These are phyloP conservation scores for Trichophyton schoenleinii DNA, from an alignment of 2,329 filamentous ascomycete genomes.

Conservation along the genomic window DNA sequence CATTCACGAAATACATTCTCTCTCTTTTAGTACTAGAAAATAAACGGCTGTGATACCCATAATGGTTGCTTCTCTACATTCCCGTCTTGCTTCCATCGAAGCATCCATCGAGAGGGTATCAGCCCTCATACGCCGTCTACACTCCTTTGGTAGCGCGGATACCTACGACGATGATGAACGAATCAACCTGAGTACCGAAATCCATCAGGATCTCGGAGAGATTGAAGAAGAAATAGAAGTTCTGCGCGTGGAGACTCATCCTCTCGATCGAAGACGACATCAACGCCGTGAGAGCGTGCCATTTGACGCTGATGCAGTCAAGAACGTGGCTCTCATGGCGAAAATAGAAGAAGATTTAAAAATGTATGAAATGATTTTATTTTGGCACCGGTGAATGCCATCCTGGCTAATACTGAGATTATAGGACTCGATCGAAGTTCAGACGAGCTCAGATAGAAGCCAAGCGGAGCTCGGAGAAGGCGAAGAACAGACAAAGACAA, in stretches of 20 bases:
- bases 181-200: conserved; percentile 65
- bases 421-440: conserved; percentile 53
- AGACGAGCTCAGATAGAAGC: conserved; percentile 70
- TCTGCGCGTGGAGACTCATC: conserved; percentile 61
- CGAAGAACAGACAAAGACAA: conserved; percentile 64
- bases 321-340: conserved; percentile 53
- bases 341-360: conserved; percentile 59
- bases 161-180: conserved; percentile 53
- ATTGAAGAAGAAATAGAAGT: conserved; percentile 76
- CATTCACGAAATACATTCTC: too few relatives aligned
- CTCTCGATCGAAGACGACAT: conserved; percentile 38
- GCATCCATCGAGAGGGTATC: conserved; percentile 42
- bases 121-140: conserved; percentile 44
- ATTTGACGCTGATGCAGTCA: conserved; percentile 50
- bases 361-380: conserved; percentile 38
- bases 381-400: conserved; percentile 11
- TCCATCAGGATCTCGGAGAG: conserved; percentile 62
- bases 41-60: neutral
- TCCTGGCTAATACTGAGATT: conserved; percentile 20
- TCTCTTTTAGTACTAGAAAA: neutral
- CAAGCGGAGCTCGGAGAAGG: conserved; percentile 59
- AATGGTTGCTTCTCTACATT: conserved; percentile 28
- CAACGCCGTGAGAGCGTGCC: conserved; percentile 38
- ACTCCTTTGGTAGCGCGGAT: conserved; percentile 49
- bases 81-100: conserved; percentile 41